Base-by-base conservation (phyloP, 2,329 filamentous ascomycete genomes). In the Hypoxylon sp. region DNA sequence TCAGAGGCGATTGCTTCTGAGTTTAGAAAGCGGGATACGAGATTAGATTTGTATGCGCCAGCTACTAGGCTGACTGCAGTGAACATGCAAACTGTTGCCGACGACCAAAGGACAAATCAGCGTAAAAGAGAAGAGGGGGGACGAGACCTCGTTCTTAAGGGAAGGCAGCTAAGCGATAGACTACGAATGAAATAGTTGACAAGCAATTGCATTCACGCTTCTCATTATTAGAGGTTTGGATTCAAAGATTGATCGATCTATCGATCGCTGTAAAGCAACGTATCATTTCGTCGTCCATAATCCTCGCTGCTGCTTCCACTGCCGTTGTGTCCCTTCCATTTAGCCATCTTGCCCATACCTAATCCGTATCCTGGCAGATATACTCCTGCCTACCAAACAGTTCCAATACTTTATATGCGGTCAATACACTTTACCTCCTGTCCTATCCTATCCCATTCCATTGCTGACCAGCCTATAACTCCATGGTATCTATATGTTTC, bases 201-300 rank as follows among this genome's bases (percentile, higher is more conserved):
- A 4, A 35, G 33, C 33, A 42, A 33, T 22, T 56, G 24, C 10
- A 24, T 47, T 56, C 26, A n/a, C 26, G 44, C 47, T 42, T 52
- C 13, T 31, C 46, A 50, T 50, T 51, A 67, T 64, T 67, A 70
- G 29, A 50, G 22, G 54, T 67, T 48, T 58, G 39, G 37, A 57
- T 62, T 55, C 26, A 64, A 51, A 17, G 64, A 67, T 54, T 62
- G 67, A 65, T 65, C 53, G 55, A 67, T 64, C 60, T 57, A 61
- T 60, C 55, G 61, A 67, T 44, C 64, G 42, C 26, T 48, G n/a
- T 56, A 55, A 39, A 50, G n/a, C 47, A 22, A 22, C 39, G 39
- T 11, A 26, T 67, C 53, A 22, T 67, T 44, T 58, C 63, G 31
- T 66, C 63, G 42, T 62, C 56, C 63, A 39, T 52, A 35, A 22